These are phyloP conservation scores for Trichoderma hamatum DNA, from an alignment of 2,329 filamentous ascomycete species.

Conservation along the genomic window DNA sequence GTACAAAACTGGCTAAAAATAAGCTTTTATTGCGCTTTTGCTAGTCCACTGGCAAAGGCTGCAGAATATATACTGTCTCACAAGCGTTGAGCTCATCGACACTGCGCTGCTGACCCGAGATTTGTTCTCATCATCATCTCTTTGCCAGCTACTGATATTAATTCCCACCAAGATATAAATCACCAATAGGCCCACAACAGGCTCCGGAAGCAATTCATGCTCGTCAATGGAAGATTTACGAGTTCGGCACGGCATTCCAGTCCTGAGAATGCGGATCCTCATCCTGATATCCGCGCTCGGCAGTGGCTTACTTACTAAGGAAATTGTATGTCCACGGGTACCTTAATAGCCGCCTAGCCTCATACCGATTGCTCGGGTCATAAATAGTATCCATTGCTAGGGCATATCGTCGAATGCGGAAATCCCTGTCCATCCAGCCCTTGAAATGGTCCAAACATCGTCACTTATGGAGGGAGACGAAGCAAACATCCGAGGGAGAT, in stretches of 20 bases:
- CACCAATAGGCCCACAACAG: background rate
- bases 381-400: background rate
- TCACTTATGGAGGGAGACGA: background rate
- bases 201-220: background rate
- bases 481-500: background rate
- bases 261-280: background rate
- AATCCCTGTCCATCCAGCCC: background rate
- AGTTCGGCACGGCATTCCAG: background rate
- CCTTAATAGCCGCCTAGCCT: constrained; percentile 5
- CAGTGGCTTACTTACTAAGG: background rate
- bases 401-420: background rate
- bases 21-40: background rate
- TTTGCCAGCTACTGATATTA: no score
- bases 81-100: background rate
- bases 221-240: background rate
- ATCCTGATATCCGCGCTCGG: background rate
- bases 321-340: background rate
- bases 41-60: background rate
- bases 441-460: background rate
- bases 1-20: background rate
- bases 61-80: background rate
- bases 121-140: background rate
- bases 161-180: background rate
- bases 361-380: background rate
- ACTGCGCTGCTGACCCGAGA: background rate